Percentiles rank a stretch among this genome's conserved stretches.
Conservation (phyloP, 805 yeast genomes). For the Martiniozyma abietophila region DNA sequence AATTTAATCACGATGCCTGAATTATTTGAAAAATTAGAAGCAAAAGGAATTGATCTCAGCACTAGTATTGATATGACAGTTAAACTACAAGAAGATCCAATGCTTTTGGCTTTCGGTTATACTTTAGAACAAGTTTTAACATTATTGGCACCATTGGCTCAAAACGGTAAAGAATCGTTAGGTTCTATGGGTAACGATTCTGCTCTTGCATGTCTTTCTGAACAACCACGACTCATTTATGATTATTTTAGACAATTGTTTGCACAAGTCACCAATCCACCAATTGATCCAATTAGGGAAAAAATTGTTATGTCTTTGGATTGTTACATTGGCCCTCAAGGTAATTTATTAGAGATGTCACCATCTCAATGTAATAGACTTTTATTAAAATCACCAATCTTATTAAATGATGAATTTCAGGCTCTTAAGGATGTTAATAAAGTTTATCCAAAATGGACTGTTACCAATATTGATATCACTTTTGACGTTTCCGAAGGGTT, state of each 20-base stretch:
- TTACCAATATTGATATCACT: constrained; percentile 77
- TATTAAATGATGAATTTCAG: constrained; percentile 60
- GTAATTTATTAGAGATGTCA: constrained; percentile 86
- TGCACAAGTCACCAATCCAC: constrained; percentile 98
- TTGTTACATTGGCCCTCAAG: constrained; percentile 98
- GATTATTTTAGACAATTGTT: constrained; percentile 94
- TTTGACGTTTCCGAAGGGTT: constrained; percentile 77
- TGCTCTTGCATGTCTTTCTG: constrained; percentile 89
- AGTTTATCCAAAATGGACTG: constrained; percentile 83
- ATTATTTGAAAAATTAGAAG: constrained; percentile 48
- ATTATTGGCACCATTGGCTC: constrained; percentile 88
- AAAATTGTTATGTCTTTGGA: constrained; percentile 94
- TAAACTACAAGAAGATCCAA: constrained; percentile 70
- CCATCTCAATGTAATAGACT: constrained; percentile 87
- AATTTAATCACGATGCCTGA: constrained; percentile 81
- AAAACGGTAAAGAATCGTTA: constrained; percentile 83
- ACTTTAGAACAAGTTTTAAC: constrained; percentile 86
- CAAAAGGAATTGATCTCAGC: constrained; percentile 26
- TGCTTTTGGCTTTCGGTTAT: constrained; percentile 81
- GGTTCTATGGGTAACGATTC: constrained; percentile 99
- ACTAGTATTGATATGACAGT: constrained; percentile 24
- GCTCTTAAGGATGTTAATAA: constrained; percentile 66
- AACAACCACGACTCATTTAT: constrained; percentile 81
- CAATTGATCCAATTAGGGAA: constrained; percentile 97
- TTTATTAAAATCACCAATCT: constrained; percentile 72